A percentile compares a stretch with the other conserved stretches of the same genome.
Evolutionary conservation across 179 eudicot species (phyloP).

Genomic region (Corrigiola litoralis): DNA sequence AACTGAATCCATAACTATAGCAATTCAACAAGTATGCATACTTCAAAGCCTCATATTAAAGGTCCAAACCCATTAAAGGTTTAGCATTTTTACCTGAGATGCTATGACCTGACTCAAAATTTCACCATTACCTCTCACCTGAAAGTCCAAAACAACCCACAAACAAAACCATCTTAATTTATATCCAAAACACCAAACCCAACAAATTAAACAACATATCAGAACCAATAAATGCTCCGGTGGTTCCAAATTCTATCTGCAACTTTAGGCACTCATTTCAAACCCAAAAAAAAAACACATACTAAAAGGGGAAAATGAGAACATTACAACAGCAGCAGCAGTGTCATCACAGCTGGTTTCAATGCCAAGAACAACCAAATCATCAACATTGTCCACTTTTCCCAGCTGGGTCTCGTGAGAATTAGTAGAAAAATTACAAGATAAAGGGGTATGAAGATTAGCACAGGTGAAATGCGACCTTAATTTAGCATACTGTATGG

Average conservation of each 20-base stretch:
- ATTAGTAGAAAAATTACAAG: slow-evolving; percentile 22
- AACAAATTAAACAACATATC: too few species aligned
- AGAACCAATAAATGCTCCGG: too few species aligned
- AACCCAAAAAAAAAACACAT: slow-evolving; percentile 9
- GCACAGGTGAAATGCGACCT: background rate
- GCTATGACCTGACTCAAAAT: slow-evolving; percentile 95
- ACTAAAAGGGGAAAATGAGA: background rate
- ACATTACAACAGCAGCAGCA: slow-evolving; percentile 95
- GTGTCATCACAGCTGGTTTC: slow-evolving; percentile 97
- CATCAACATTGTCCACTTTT: slow-evolving; percentile 23
- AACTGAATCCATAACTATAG: background rate
- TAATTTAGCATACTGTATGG: slow-evolving; percentile 5
- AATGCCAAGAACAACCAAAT: slow-evolving; percentile 76
- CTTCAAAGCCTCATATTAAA: background rate
- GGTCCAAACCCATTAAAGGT: slow-evolving; percentile 6
- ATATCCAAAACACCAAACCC: slow-evolving; percentile 16
- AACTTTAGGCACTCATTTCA: too few species aligned
- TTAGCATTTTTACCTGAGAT: slow-evolving; percentile 62
- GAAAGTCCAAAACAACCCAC: slow-evolving; percentile 10
- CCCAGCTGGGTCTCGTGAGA: slow-evolving; percentile 14
- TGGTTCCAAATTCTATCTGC: too few species aligned
- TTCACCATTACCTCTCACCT: slow-evolving; percentile 90
- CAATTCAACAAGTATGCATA: background rate
- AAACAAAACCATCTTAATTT: background rate
- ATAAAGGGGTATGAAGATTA: slow-evolving; percentile 14